These are phyloP conservation scores for Discostella stelligera DNA, from an alignment of 352 stramenopile species.

Conservation along the genomic window DNA sequence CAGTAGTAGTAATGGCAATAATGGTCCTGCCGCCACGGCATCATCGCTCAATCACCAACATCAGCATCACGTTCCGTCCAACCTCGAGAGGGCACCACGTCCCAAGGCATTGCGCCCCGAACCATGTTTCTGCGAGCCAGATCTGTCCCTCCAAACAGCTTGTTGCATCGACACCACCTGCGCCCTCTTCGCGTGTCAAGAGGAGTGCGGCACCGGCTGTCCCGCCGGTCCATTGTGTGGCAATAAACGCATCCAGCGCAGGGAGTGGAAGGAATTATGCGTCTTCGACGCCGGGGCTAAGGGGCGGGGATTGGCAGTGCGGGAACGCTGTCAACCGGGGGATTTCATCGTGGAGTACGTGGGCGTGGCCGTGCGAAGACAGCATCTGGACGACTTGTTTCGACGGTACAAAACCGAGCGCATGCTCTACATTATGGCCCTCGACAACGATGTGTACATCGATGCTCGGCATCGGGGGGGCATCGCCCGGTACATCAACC, in stretches of 20 bases:
- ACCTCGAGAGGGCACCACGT: slow-evolving; percentile 25
- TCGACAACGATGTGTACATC: slow-evolving; percentile 81
- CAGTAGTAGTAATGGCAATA: too few species aligned
- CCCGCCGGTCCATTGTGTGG: slow-evolving; percentile 60
- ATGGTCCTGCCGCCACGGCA: background rate
- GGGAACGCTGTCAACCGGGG: slow-evolving; percentile 53
- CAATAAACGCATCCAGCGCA: slow-evolving; percentile 72
- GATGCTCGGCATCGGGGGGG: slow-evolving; percentile 92
- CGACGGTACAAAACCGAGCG: slow-evolving; percentile 69
- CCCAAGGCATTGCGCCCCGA: slow-evolving; percentile 38
- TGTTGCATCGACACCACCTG: slow-evolving; percentile 59
- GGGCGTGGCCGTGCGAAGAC: slow-evolving; percentile 65
- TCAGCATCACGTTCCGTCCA: slow-evolving; percentile 14
- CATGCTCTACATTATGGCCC: slow-evolving; percentile 82
- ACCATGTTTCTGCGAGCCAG: slow-evolving; percentile 54
- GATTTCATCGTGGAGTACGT: slow-evolving; percentile 81
- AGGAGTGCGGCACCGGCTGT: slow-evolving; percentile 75
- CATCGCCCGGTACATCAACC: slow-evolving; percentile 95
- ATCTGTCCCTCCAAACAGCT: slow-evolving; percentile 22
- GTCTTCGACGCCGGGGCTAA: slow-evolving; percentile 79
- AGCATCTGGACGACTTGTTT: slow-evolving; percentile 68
- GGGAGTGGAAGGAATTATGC: slow-evolving; percentile 68
- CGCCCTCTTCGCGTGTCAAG: slow-evolving; percentile 70
- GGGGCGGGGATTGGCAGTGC: slow-evolving; percentile 60
- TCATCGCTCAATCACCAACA: background rate